Base-by-base conservation (phyloP, 179 eudicot genomes). In the Spergularia azorica region DNA sequence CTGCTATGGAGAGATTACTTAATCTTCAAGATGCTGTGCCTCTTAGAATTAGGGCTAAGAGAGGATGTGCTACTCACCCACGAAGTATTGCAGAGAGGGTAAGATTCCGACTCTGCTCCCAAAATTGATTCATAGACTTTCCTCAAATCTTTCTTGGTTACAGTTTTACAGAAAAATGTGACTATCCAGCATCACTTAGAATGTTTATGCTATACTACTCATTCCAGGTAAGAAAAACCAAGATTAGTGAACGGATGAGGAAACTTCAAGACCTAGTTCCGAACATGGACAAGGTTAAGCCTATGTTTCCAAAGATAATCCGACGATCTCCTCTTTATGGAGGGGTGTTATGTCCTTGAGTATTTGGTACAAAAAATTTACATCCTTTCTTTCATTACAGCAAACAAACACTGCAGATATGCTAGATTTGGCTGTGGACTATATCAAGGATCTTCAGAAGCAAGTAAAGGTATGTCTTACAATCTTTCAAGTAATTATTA, bases 1-100 rank as follows among this genome's bases (percentile, higher is more conserved):
- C 84, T 71, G 82, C 87, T 57, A 81, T 88, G 86, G 93, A 93
- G 77, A 87, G 84, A 57, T 55, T 93, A 71, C 61, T 90, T 79
- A 86, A 87, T 55, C 84, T 86, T 26, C 90, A 89, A 80, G 93
- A 89, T 65, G 48, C 91, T 2, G 90, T 89, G 69, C 94, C 95
- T 72, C 86, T 88, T 73, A 88, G 88, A 77, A 79, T 88, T 59
- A 84, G 98, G 67, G 98, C 98, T 32, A 94, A 92, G 79, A 87
- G 98, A 74, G 98, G 98, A 21, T 92, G 86, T 71, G 98, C 98
- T 66, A 94, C 98, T 71, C 97, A 93, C 84, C 98, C 98, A 18
- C 81, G 98, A 41, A 93, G 98, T 84, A 93, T 96, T 14, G 99
- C 99, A 9, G 99, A 96, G 80, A 94, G 99, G 91, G 99, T 96